A percentile compares a stretch with the other conserved stretches of the same genome.
These are phyloP conservation scores for Ceriops tagal DNA, from an alignment of 345 rosid species.

Conservation along the genomic window DNA sequence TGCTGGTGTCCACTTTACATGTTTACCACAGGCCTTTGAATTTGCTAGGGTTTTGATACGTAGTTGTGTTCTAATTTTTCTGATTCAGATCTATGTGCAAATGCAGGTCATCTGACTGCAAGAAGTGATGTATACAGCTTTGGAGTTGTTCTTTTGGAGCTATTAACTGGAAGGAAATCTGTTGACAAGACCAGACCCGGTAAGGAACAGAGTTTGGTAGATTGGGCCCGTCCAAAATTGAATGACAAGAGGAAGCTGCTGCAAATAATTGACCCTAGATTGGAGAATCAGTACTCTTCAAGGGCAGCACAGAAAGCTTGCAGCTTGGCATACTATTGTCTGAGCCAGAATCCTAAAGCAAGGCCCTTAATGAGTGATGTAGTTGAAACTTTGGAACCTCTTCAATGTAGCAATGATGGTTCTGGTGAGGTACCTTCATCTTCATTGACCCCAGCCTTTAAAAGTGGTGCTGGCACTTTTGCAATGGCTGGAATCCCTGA, in stretches of 20 bases:
- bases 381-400: slow-evolving; percentile 89
- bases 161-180: slow-evolving; percentile 86
- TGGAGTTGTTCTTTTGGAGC: slow-evolving; percentile 93
- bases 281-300: slow-evolving; percentile 83
- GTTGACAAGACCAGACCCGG: slow-evolving; percentile 94
- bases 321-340: slow-evolving; percentile 89
- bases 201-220: slow-evolving; percentile 93
- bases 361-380: slow-evolving; percentile 97
- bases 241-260: slow-evolving; percentile 85
- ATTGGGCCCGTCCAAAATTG: slow-evolving; percentile 96
- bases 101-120: slow-evolving; percentile 91
- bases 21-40: too few relatives aligned
- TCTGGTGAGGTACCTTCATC: slow-evolving; percentile 39
- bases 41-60: background rate
- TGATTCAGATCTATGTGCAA: slow-evolving; percentile 13
- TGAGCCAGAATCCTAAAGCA: slow-evolving; percentile 97
- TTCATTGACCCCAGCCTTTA: slow-evolving; percentile 34
- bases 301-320: slow-evolving; percentile 94
- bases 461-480: slow-evolving; percentile 40
- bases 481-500: slow-evolving; percentile 76
- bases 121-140: slow-evolving; percentile 97
- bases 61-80: background rate
- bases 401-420: slow-evolving; percentile 57
- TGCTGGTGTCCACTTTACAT: too few relatives aligned
- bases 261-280: slow-evolving; percentile 86